Base-by-base conservation (phyloP, 257 asterid species). In the Verbascum thapsus region DNA sequence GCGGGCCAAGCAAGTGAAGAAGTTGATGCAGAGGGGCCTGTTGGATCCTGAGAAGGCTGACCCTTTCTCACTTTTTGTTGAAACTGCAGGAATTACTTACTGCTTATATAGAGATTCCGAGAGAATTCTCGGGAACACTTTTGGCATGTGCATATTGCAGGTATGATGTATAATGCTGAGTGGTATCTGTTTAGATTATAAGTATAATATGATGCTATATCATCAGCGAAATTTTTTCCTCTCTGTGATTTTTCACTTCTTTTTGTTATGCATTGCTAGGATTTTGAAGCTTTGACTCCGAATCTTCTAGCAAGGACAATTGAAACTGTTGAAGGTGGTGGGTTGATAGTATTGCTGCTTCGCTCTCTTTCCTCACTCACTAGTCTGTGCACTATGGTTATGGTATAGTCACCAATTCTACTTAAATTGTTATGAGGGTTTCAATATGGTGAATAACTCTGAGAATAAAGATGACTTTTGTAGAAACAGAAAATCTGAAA, bases 271-370 rank as follows among this genome's bases (percentile, higher is more conserved):
- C 66, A 37, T 2, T 66, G 32, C 15, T 60, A 91, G 98, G 97
- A 94, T 77, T 94, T 90, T 66, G 97, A 89, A 81, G 95, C 96
- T 66, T 77, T 90, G 85, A 94, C 97, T n/a, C 99, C 99, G 23
- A 94, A 94, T 76, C 87, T 94, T 43, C 84, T 94, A n/a, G 97
- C 99, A 18, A 87, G 97, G 80, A 94, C 99, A 53, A 87, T 94
- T 72, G 99, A 94, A 81, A 94, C 99, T 22, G 99, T 94, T 77
- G 97, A 87, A 78, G 99, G 99, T 62, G 97, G 99, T 73, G 99
- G 99, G 45, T 64, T 94, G 88, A 85, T 94, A 60, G 74, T 94
- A 32, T 77, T 94, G 81, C 80, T 94, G 75, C 86, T 94, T 43
- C 95, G 92, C 65, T 81, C 97, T 19, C 76, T 94, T 63, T 76